Evolutionary conservation across 2,329 filamentous ascomycete genomes (phyloP), one percentile per base, ranked within the genome.

Genomic region (Penicillium carneum): DNA sequence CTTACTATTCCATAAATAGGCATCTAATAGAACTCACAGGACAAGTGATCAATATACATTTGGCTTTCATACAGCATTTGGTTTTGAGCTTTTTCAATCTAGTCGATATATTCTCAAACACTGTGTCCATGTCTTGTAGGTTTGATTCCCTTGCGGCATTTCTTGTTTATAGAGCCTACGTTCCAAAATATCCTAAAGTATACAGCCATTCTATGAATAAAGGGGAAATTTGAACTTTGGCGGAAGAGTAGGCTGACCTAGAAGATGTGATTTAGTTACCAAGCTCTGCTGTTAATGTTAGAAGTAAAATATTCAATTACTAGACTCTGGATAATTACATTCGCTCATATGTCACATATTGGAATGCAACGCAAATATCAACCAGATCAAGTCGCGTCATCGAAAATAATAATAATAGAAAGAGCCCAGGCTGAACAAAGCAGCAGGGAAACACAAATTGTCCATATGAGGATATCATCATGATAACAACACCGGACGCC

Each of bases 401-500:
- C 11, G 26, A 7, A 7, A 36, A 47, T 4, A 41, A 7, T 11
- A 36, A 47, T 4, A 41, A 54, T 58, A 23, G 29, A 23, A 23
- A 23, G 26, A 41, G 20, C 49, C 34, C 18, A 42, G 5, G 39
- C 12, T 18, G 14, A 31, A 12, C 20, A 47, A 16, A 39, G 20
- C 10, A 36, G 36, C 47, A 6, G n/a, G 42, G 26, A 38, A 56
- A 49, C 33, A 55, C 36, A 60, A 33, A 43, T 49, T 14, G 51
- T 60, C 51, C 57, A 36, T 49, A 46, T 46, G 31, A 26, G 26
- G 46, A 60, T 29, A 33, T 56, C 51, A 49, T 51, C 57, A 46
- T 46, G 31, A 26, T 18, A 54, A 60, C 36, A 33, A 59, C 57
- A 49, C 57, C 57, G 56, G 31, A 60, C 57, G 42, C 57, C 57